Base-by-base conservation (phyloP, 2,329 filamentous ascomycete species). In the Phialemonium atrogriseum region DNA sequence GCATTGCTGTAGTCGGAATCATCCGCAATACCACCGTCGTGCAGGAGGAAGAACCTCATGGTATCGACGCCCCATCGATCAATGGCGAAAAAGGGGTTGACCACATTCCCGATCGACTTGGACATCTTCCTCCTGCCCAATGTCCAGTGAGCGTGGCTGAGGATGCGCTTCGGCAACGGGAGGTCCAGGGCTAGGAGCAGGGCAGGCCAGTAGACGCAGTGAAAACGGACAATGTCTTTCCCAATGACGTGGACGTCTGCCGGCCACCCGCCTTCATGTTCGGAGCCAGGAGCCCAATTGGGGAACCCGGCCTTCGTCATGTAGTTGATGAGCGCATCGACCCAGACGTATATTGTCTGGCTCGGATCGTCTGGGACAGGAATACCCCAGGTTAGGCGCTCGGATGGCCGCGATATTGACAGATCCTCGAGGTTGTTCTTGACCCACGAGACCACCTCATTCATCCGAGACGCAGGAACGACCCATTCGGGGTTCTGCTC, bases 301-400 rank as follows among this genome's bases (percentile, higher is more conserved):
- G 86, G 86, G 51, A 93, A 96, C 10, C 89, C 87, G 2, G 86
- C 75, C 40, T 80, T 85, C 11, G 88, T 94, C 31, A 91, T 61
- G 54, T 98, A 98, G 56, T 95, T 98, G 48, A 96, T 71, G 18
- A 98, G 72, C 2, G 91, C 91, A 58, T 98, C 93, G 0, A 98
- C 72, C 91, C 91, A 98, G 19, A 98, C 93, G 50, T 98, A 98
- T 36, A 98, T 89, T 3, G 88, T 96, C 57, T 96, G 91, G 12
- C 66, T 74, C 0, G 73, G 63, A 48, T 98, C 91, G 32, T 79
- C 80, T 0, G 91, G 91, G 16, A 95, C 91, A 6, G 70, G 77
- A 35, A 98, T 83, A 4, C 91, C 91, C 91, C 91, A 98, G 15
- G 65, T 72, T 24, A 96, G 59, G 28, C 91, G 73, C 33, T 80